Conservation (phyloP, 345 rosid genomes). For the Euphorbia tirucalli region DNA sequence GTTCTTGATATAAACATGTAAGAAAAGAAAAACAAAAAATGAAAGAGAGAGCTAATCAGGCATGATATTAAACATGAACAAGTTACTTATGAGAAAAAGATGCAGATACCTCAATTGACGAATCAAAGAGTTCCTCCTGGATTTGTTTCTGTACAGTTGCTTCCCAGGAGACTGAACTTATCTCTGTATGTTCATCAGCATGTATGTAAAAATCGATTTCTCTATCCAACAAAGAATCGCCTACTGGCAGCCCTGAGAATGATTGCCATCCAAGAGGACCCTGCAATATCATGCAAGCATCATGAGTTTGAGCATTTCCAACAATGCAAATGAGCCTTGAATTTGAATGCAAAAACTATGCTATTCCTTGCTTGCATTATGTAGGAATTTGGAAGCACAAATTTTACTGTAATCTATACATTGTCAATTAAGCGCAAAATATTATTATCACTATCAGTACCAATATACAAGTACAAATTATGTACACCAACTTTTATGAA, state of each 20-base stretch:
- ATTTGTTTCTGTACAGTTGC: slow-evolving; percentile 81
- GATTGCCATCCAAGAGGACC: slow-evolving; percentile 98
- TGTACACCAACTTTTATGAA: background rate
- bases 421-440: background rate
- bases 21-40: background rate
- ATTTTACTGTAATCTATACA: too few species aligned
- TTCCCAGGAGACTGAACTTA: slow-evolving; percentile 90
- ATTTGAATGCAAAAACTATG: too few species aligned
- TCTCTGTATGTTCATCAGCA: slow-evolving; percentile 56
- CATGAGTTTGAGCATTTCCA: too few species aligned
- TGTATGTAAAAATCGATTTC: slow-evolving; percentile 64
- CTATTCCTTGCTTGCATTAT: too few species aligned
- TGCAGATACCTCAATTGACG: slow-evolving; percentile 59
- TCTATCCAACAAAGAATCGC: slow-evolving; percentile 62
- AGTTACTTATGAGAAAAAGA: background rate
- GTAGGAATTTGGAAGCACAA: too few species aligned
- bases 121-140: slow-evolving; percentile 80
- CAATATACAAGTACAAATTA: background rate
- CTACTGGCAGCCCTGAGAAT: slow-evolving; percentile 65
- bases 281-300: slow-evolving; percentile 42
- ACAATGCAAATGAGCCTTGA: too few species aligned
- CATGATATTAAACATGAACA: background rate
- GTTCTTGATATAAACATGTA: background rate
- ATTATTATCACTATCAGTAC: background rate
- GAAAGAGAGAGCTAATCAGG: background rate